phyloP scores from a whole-genome alignment of 2,329 filamentous ascomycete genomes.

The Trichoderma koningii region DNA sequence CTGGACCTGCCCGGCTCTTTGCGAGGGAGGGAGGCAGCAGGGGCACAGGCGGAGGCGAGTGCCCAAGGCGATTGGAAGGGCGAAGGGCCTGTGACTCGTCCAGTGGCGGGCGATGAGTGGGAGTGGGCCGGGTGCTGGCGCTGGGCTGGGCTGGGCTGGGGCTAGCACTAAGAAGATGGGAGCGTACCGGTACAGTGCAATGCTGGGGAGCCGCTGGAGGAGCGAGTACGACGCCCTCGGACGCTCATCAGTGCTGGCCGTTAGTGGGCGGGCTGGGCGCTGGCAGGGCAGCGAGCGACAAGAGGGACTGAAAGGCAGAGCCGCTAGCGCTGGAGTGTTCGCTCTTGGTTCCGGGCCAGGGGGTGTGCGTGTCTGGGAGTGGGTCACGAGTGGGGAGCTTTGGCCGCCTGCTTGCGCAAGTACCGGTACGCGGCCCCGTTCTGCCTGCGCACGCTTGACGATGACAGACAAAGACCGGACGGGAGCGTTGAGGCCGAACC shows the following conservation, averaged over 20 bases:
- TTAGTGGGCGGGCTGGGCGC: background rate
- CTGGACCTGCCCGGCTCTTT: conserved; percentile 8
- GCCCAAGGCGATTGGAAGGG: conserved; percentile 10
- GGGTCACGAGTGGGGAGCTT: conserved; percentile 6
- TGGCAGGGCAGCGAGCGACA: background rate
- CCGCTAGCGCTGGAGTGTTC: background rate
- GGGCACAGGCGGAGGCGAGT: conserved; percentile 26
- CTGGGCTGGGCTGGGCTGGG: background rate
- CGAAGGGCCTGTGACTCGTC: conserved; percentile 25
- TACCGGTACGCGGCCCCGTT: background rate
- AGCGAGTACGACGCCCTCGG: conserved; percentile 10
- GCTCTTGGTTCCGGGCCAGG: background rate
- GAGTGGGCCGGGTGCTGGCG: background rate
- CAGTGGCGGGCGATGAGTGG: conserved; percentile 7
- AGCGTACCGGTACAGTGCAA: background rate
- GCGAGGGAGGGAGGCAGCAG: conserved; percentile 19
- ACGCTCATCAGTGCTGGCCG: too few relatives aligned
- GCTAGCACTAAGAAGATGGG: background rate
- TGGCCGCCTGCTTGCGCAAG: background rate
- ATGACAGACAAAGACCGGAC: too few relatives aligned
- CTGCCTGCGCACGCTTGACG: too few relatives aligned
- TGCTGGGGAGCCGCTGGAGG: background rate
- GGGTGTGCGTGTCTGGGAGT: background rate
- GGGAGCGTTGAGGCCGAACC: too few relatives aligned
- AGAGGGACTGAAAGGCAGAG: too few relatives aligned